Base-by-base conservation (phyloP, 2,329 filamentous ascomycete species). In the Apiospora malaysiana region DNA sequence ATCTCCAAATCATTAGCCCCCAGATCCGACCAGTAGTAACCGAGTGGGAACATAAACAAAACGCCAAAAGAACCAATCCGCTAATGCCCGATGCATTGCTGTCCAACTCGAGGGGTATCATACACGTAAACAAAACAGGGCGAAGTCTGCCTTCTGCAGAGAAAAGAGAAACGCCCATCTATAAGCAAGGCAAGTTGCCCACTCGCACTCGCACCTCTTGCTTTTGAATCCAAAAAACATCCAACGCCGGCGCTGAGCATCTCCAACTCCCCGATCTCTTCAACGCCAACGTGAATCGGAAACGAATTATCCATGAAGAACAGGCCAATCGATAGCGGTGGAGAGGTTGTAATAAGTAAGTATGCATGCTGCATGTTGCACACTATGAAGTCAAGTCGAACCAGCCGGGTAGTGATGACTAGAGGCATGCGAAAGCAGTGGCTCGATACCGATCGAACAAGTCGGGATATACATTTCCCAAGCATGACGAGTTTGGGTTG, bases 61-160 rank as follows among this genome's bases (percentile, higher is more conserved):
- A 37, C 27, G 56, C 56, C 56, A 40, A 8, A 63, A 12, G 27
- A 63, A 8, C 56, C 27, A 63, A 63, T 32, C 32, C 56, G 9
- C 18, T 37, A 37, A 40, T 63, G 56, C 56, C 56, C 25, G 9
- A 63, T 40, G 56, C 56, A 63, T 63, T 63, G 56, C 27, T 63
- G 56, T 63, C 56, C 56, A 63, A 63, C 27, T 23, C 21, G n/a
- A 23, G 46, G 21, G 21, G 21, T 49, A 23, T 23, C 46, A 23
- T 49, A 23, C 46, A 23, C 23, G 23, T 27, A 51, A 51, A 8
- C 2, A 25, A 49, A 51, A 51, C 10, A 27, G 23, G 23, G 23
- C 23, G 9, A 51, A 14, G 1, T 27, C 51, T 37, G 51, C 16
- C 27, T 37, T 59, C 51, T 59, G 18, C 45, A n/a, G 8, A 37